Evolutionary conservation across 2,329 filamentous ascomycete genomes (phyloP).

Genomic region (Tolypocladium pustulatum): DNA sequence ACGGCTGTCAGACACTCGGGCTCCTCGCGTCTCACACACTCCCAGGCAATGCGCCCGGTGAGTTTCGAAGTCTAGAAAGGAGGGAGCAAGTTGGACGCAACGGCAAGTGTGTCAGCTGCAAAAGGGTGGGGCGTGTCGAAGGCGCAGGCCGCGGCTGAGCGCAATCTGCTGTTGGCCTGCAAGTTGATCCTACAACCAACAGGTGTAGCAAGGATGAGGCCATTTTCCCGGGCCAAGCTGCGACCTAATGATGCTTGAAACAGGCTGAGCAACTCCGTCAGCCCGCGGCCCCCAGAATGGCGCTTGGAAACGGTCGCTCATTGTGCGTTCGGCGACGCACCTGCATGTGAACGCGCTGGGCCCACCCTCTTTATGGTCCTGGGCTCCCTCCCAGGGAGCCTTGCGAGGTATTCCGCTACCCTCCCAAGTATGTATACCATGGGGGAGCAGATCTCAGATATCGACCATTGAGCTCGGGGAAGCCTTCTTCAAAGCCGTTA

Average conservation of each 20-base stretch:
- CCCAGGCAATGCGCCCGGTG: background rate
- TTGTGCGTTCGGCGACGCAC: background rate
- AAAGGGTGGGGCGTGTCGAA: background rate
- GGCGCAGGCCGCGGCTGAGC: background rate
- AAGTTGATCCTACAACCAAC: background rate
- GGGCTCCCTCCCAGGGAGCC: background rate
- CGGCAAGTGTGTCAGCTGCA: background rate
- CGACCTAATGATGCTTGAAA: background rate
- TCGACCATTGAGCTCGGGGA: background rate
- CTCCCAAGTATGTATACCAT: background rate
- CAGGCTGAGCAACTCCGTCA: background rate
- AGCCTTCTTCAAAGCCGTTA: background rate
- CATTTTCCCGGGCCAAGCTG: too few species aligned
- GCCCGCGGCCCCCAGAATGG: too few species aligned
- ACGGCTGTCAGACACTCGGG: background rate
- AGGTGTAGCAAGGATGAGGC: background rate
- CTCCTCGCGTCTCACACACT: background rate
- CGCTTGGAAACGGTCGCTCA: background rate
- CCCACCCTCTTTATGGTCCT: too few species aligned
- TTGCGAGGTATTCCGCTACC: too few species aligned
- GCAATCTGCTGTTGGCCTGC: background rate
- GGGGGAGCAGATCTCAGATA: background rate
- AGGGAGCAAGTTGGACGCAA: background rate
- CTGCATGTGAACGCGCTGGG: too few species aligned
- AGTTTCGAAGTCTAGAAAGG: background rate